Percentiles rank a stretch among this genome's conserved stretches.
Evolutionary conservation across 345 rosid species (phyloP).

Genomic region (Luvunga scandens): DNA sequence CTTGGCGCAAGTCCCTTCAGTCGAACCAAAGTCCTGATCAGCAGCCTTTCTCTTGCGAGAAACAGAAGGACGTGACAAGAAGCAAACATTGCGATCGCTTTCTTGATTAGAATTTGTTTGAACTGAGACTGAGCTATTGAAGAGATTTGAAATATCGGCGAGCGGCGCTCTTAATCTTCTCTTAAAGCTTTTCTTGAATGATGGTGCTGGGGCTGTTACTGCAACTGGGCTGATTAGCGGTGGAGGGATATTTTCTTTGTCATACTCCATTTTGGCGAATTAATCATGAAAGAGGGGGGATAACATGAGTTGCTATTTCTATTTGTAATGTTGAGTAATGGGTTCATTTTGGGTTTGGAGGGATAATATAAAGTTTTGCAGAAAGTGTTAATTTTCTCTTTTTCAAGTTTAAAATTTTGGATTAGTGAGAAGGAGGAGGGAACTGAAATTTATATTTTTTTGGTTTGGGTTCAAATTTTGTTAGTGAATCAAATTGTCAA

Average conservation of each 20-base stretch:
- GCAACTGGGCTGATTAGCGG: slow-evolving; percentile 5
- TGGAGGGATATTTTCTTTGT: slow-evolving; percentile 23
- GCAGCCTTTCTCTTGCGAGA: slow-evolving; percentile 23
- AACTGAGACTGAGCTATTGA: background rate
- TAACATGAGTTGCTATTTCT: background rate
- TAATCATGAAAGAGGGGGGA: background rate
- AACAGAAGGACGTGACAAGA: background rate
- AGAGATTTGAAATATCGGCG: slow-evolving; percentile 19
- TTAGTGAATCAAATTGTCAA: background rate
- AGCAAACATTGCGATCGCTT: background rate
- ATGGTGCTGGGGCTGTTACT: background rate
- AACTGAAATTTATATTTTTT: background rate
- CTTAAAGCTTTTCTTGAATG: slow-evolving; percentile 13
- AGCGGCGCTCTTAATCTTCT: slow-evolving; percentile 25
- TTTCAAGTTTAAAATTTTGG: background rate
- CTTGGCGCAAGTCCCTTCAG: slow-evolving; percentile 1
- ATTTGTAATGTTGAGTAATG: background rate
- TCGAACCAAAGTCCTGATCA: background rate
- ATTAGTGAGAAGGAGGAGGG: background rate
- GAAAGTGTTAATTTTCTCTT: background rate
- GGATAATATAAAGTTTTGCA: slow-evolving; percentile 1
- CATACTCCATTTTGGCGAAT: background rate
- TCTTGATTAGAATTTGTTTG: slow-evolving; percentile 12
- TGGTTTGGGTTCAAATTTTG: background rate
- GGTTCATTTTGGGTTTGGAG: slow-evolving; percentile 13